Evolutionary conservation across 768 basidiomycete species (phyloP), one percentile per base, ranked within the genome.

Genomic region (Phylloporus rhodoxanthus): DNA sequence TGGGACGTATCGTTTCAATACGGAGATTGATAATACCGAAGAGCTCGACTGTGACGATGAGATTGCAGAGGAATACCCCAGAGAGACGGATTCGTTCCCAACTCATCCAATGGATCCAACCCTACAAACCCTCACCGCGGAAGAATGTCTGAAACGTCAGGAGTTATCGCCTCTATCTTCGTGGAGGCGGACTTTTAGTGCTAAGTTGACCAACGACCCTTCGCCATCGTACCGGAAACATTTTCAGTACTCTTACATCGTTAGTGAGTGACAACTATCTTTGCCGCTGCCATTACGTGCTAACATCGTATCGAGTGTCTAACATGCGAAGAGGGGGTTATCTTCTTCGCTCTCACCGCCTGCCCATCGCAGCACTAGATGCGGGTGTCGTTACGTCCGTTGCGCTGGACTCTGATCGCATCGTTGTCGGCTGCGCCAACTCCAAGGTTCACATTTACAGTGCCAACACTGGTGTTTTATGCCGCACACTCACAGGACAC

Each of bases 401-500:
- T 19, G 89, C 92, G 0, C 72, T 97, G 43, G 90, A 95, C 67
- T 67, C 74, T 11, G 79, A 87, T 39, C 90, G 85, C 78, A 81
- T 97, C 60, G 84, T 95, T 39, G 85, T 93, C 17, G 93, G 91
- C 1, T 84, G 96, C 56, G 87, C 89, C 8, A 94, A 87, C 63
- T 77, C 79, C 55, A 82, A 83, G 53, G 85, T 97, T 40, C 87
- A 91, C 59, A 75, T 97, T 9, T 97, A 91, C 70, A 85, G 85
- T 54, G 83, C 88, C 1, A 72, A 69, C 34, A 87, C 86, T 0
- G 94, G 94, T 1, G 78, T 85, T 2, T 79, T 88, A 43, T 76
- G 78, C 36, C 77, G 86, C 45, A 89, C 88, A 0, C 78, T 98
- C 2, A 73, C 80, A 8, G 94, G 94, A 0, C 94, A 96, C 65